phyloP scores from a whole-genome alignment of 2,329 filamentous ascomycete genomes.

The Neonectria magnoliae region DNA sequence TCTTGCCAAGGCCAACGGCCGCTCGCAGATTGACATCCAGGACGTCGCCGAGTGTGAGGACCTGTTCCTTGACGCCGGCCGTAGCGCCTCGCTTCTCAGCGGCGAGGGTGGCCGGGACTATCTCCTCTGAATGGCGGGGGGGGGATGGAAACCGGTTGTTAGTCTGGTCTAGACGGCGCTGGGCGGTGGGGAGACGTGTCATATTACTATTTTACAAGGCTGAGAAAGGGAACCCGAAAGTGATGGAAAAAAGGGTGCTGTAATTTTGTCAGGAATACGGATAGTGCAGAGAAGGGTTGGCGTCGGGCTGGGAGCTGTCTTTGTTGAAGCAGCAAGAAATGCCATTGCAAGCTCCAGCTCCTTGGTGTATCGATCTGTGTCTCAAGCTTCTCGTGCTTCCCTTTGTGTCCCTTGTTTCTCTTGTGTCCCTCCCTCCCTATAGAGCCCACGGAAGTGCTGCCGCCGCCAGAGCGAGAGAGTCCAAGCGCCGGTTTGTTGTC shows the following conservation, averaged over 20 bases:
- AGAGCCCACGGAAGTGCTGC: background rate
- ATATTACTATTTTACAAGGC: conserved; percentile 42
- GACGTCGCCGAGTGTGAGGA: conserved; percentile 86
- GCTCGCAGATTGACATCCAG: conserved; percentile 77
- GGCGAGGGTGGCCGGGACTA: conserved; percentile 72
- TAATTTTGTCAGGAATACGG: conserved; percentile 40
- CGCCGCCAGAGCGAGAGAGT: background rate
- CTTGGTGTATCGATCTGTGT: background rate
- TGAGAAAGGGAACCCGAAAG: conserved; percentile 25
- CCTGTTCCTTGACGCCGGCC: conserved; percentile 82
- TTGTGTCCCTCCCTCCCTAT: conserved; percentile 5
- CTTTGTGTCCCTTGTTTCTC: conserved; percentile 2
- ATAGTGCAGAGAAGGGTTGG: conserved; percentile 27
- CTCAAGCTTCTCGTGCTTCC: background rate
- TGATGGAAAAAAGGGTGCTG: conserved; percentile 36
- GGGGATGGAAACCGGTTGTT: conserved; percentile 11
- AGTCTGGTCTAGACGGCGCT: conserved; percentile 33
- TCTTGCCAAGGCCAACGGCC: conserved; percentile 84
- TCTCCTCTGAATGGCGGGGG: conserved; percentile 60
- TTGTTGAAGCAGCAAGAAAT: conserved; percentile 28
- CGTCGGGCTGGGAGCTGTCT: conserved; percentile 41
- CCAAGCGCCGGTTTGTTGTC: conserved; percentile 10
- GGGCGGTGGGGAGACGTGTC: conserved; percentile 39
- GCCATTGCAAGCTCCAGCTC: conserved; percentile 20
- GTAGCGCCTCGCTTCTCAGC: conserved; percentile 76